These are phyloP conservation scores for Cladobotryum protrusum DNA, from an alignment of 2,329 filamentous ascomycete genomes.

Conservation along the genomic window DNA sequence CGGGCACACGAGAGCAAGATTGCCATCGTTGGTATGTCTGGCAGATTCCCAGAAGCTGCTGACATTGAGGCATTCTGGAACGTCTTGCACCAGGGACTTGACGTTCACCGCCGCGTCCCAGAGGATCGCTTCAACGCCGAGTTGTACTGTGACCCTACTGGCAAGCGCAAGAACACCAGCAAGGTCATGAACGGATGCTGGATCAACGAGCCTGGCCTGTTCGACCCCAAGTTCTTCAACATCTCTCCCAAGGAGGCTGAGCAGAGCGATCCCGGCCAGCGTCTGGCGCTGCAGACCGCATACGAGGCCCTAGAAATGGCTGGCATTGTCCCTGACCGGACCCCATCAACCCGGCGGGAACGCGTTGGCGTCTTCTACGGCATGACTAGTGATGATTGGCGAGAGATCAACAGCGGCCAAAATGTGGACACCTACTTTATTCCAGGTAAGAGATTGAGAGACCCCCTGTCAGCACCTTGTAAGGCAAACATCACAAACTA, in stretches of 20 bases:
- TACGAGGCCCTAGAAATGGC: conserved; percentile 71
- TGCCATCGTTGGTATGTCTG: conserved; percentile 66
- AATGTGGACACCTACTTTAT: conserved; percentile 53
- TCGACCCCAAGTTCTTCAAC: conserved; percentile 75
- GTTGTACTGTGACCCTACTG: conserved; percentile 60
- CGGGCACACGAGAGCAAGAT: conserved; percentile 27
- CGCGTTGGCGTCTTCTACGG: conserved; percentile 69
- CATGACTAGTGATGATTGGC: conserved; percentile 71
- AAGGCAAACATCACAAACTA: too few relatives aligned
- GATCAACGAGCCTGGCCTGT: conserved; percentile 63
- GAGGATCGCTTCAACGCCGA: conserved; percentile 58
- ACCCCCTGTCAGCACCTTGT: too few relatives aligned
- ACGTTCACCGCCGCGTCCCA: conserved; percentile 59
- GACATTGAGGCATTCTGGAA: conserved; percentile 52
- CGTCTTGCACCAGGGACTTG: conserved; percentile 29
- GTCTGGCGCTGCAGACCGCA: conserved; percentile 65
- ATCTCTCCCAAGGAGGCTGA: conserved; percentile 74
- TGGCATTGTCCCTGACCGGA: conserved; percentile 9
- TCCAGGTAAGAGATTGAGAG: conserved; percentile 23
- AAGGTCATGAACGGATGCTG: conserved; percentile 66
- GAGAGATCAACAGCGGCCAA: conserved; percentile 69
- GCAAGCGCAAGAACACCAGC: conserved; percentile 61
- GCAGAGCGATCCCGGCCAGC: conserved; percentile 70
- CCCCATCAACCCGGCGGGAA: conserved; percentile 44
- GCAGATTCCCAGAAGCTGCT: conserved; percentile 37